Conservation (phyloP, 371 early-diverging fungal genomes). For the Mucor irregularis region DNA sequence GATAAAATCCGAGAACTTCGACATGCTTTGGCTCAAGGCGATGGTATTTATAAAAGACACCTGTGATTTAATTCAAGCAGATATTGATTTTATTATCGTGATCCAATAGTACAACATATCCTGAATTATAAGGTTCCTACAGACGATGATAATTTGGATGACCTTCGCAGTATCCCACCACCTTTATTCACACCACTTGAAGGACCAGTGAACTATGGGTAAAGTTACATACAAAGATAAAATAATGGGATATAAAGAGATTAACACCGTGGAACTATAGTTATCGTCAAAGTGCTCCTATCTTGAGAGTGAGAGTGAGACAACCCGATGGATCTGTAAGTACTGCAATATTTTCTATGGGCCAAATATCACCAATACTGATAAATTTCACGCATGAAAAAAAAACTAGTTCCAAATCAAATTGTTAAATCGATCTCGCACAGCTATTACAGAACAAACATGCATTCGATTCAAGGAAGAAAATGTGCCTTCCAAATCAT, state of each 20-base stretch:
- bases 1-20: slow-evolving; percentile 44
- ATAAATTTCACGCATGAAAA: neutral
- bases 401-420: slow-evolving; percentile 28
- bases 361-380: neutral
- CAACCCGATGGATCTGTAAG: slow-evolving; percentile 53
- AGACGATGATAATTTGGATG: slow-evolving; percentile 27
- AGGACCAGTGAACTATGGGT: slow-evolving; percentile 49
- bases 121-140: slow-evolving; percentile 31
- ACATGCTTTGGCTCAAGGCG: slow-evolving; percentile 33
- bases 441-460: neutral
- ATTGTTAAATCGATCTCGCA: slow-evolving; percentile 20
- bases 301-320: slow-evolving; percentile 45
- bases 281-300: slow-evolving; percentile 51
- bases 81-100: too few species aligned
- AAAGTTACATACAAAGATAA: neutral
- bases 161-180: slow-evolving; percentile 45
- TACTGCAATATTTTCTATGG: neutral
- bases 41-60: too few species aligned
- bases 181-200: slow-evolving; percentile 56
- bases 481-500: slow-evolving; percentile 16
- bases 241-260: neutral
- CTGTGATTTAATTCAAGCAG: too few species aligned
- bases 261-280: slow-evolving; percentile 16
- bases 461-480: slow-evolving; percentile 14
- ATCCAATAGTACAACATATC: slow-evolving; percentile 13